These are phyloP conservation scores for Backusella tarrabulga DNA, from an alignment of 192 early-diverging fungal genomes.

Conservation along the genomic window DNA sequence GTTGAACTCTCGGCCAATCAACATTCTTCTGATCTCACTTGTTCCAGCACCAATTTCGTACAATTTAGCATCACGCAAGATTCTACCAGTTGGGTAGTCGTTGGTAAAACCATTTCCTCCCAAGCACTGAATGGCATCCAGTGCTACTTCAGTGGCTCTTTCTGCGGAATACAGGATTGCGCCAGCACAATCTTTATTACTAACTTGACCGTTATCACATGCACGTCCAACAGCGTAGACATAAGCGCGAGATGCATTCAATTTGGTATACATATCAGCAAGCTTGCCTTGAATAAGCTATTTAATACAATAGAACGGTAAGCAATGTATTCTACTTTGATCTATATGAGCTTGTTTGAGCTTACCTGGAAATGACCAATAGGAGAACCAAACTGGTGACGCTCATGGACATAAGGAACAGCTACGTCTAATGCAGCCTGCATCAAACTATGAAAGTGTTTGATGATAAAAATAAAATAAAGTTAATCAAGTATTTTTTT, in stretches of 20 bases:
- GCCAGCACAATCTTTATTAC: slow-evolving; percentile 92
- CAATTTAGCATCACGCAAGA: slow-evolving; percentile 91
- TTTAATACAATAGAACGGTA: not conserved
- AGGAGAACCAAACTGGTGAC: slow-evolving; percentile 82
- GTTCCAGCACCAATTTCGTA: slow-evolving; percentile 98
- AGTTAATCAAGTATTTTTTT: not conserved
- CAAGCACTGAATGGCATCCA: slow-evolving; percentile 93
- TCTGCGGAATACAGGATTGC: slow-evolving; percentile 93
- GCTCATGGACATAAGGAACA: slow-evolving; percentile 82
- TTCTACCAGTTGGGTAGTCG: slow-evolving; percentile 84
- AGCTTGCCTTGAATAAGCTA: slow-evolving; percentile 89
- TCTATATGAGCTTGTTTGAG: not conserved
- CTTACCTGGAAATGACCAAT: slow-evolving; percentile 83
- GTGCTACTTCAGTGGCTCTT: slow-evolving; percentile 87
- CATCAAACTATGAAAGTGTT: slow-evolving; percentile 61
- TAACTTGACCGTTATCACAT: slow-evolving; percentile 74
- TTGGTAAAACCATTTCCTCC: slow-evolving; percentile 97
- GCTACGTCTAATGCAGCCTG: slow-evolving; percentile 82
- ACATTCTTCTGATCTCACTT: slow-evolving; percentile 90
- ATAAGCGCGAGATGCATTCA: slow-evolving; percentile 86
- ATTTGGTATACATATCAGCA: slow-evolving; percentile 97
- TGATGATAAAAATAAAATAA: not conserved
- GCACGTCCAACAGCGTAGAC: slow-evolving; percentile 89
- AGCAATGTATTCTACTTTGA: not conserved
- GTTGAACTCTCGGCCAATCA: slow-evolving; percentile 84